These are phyloP conservation scores for Crepidotus variabilis DNA, from an alignment of 768 basidiomycete species.

Conservation along the genomic window DNA sequence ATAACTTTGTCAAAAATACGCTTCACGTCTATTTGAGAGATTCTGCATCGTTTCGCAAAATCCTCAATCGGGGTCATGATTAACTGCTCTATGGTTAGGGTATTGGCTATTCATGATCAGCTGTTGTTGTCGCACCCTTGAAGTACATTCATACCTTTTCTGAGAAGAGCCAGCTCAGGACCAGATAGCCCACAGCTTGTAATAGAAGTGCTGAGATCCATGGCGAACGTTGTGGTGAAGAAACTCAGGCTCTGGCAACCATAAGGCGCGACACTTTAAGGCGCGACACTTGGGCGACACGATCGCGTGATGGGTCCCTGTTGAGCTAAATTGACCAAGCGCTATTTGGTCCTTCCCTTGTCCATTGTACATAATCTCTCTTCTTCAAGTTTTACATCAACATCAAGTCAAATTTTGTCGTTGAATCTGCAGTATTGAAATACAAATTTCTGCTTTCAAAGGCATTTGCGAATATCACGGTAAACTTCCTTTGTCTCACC, in stretches of 20 bases:
- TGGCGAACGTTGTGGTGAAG: neutral
- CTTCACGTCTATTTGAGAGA: constrained; percentile 45
- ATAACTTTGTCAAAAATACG: constrained; percentile 49
- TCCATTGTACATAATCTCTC: no score
- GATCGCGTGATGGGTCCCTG: neutral
- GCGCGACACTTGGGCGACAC: neutral
- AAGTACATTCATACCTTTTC: constrained; percentile 23
- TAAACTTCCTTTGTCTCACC: no score
- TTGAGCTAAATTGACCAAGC: no score
- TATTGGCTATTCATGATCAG: constrained; percentile 35
- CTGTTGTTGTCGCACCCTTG: neutral
- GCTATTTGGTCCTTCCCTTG: no score
- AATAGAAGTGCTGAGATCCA: constrained; percentile 8
- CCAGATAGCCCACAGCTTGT: constrained; percentile 5
- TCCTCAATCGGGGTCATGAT: constrained; percentile 46
- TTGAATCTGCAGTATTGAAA: no score
- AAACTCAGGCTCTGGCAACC: neutral
- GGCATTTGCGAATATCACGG: no score
- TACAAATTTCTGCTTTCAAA: no score
- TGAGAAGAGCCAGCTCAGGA: constrained; percentile 21
- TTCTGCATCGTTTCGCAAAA: constrained; percentile 52
- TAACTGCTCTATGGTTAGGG: constrained; percentile 45
- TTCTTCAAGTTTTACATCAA: no score
- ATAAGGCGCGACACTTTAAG: neutral
- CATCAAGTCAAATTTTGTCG: no score